These are phyloP conservation scores for Wickerhamomyces hampshirensis DNA, from an alignment of 805 yeast genomes.

Conservation along the genomic window DNA sequence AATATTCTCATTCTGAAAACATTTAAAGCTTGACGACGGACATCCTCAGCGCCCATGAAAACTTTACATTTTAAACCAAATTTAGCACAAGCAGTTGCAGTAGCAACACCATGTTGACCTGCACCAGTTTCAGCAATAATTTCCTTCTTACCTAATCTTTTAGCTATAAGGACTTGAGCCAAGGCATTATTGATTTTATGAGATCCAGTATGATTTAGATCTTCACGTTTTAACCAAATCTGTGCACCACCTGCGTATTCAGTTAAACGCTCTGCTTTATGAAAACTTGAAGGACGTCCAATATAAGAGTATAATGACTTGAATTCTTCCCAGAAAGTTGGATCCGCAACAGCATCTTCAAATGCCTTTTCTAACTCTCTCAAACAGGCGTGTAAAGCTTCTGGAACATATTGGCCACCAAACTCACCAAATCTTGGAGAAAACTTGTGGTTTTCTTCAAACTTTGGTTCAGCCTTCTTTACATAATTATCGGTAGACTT, in stretches of 20 bases:
- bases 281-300: constrained; percentile 94
- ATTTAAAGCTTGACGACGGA: constrained; percentile 94
- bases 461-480: constrained; percentile 28
- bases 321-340: constrained; percentile 90
- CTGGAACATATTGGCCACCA: constrained; percentile 99
- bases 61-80: constrained; percentile 92
- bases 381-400: constrained; percentile 87
- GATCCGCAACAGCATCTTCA: constrained; percentile 84
- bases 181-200: constrained; percentile 83
- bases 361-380: constrained; percentile 86
- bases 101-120: constrained; percentile 91
- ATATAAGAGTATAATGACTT: constrained; percentile 80
- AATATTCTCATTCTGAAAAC: constrained; percentile 95
- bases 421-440: constrained; percentile 86
- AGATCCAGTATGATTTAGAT: constrained; percentile 84
- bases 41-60: constrained; percentile 99
- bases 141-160: constrained; percentile 69
- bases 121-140: constrained; percentile 91
- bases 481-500: constrained; percentile 32
- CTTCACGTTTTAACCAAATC: constrained; percentile 98
- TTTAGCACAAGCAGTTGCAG: constrained; percentile 89
- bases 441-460: constrained; percentile 60
- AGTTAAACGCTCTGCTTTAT: constrained; percentile 83
- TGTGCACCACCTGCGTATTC: constrained; percentile 92
- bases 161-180: constrained; percentile 77